phyloP scores from a whole-genome alignment of 768 basidiomycete species.

The Boletales sp. region DNA sequence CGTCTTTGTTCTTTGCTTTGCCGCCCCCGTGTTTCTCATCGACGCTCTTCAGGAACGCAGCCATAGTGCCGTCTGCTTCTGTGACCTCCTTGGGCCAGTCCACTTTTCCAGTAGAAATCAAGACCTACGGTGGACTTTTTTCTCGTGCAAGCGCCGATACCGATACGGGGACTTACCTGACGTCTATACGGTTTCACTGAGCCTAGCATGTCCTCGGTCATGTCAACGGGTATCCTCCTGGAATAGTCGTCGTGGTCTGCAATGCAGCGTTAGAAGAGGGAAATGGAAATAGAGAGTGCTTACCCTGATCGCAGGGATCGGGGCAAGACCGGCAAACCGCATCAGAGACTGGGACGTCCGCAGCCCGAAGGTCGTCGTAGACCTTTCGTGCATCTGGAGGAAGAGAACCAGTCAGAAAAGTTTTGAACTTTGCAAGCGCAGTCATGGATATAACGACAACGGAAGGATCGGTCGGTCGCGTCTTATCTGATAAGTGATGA shows the following conservation, averaged over 20 bases:
- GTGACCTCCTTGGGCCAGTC: conserved; percentile 88
- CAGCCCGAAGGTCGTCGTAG: conserved; percentile 50
- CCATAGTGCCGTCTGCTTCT: conserved; percentile 65
- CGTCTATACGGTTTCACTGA: conserved; percentile 80
- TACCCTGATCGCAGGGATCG: conserved; percentile 74
- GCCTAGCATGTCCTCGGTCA: conserved; percentile 79
- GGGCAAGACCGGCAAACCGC: conserved; percentile 72
- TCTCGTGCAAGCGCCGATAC: background rate
- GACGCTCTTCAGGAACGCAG: conserved; percentile 45
- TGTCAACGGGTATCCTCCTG: conserved; percentile 70
- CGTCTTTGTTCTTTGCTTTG: background rate
- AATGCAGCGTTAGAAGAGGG: conserved; percentile 16
- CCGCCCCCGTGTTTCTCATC: conserved; percentile 15
- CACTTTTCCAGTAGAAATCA: conserved; percentile 85
- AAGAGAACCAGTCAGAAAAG: conserved; percentile 13
- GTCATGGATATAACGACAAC: conserved; percentile 16
- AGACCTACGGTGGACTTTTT: conserved; percentile 45
- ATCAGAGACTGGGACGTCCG: conserved; percentile 59
- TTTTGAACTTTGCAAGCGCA: conserved; percentile 23
- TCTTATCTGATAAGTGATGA: conserved; percentile 2
- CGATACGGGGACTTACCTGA: conserved; percentile 46
- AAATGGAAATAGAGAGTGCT: conserved; percentile 21
- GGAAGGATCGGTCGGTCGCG: background rate
- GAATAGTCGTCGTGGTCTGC: conserved; percentile 75
- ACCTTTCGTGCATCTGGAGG: conserved; percentile 37